Conservation (phyloP, 2,329 filamentous ascomycete species). For the Pezicula radicicola region DNA sequence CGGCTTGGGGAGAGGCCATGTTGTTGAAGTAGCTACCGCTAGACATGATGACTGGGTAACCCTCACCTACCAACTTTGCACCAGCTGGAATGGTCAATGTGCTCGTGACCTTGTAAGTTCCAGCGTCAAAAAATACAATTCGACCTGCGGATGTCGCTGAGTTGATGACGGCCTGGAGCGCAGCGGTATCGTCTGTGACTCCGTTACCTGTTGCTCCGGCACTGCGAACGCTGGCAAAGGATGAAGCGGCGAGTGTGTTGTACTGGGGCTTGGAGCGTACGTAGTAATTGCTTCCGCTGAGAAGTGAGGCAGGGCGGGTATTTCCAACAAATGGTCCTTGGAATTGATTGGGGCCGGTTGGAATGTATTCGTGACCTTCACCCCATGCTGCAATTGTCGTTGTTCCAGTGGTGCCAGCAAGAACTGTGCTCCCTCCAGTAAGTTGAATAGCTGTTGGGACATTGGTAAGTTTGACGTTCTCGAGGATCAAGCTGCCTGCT, state of each 20-base stretch:
- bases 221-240: conserved; percentile 41
- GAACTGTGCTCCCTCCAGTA: conserved; percentile 46
- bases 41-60: conserved; percentile 37
- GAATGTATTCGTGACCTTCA: conserved; percentile 72
- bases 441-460: conserved; percentile 63
- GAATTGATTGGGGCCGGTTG: conserved; percentile 35
- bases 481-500: conserved; percentile 76
- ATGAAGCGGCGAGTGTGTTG: conserved; percentile 31
- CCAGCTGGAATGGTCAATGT: conserved; percentile 45
- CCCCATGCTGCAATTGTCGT: conserved; percentile 67
- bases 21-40: conserved; percentile 42
- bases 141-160: conserved; percentile 43
- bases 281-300: conserved; percentile 44
- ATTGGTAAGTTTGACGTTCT: conserved; percentile 78
- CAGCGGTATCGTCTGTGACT: conserved; percentile 54
- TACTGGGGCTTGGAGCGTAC: conserved; percentile 55
- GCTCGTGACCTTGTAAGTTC: conserved; percentile 48
- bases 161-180: conserved; percentile 55
- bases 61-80: conserved; percentile 34
- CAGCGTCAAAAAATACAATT: conserved; percentile 55
- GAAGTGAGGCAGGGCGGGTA: conserved; percentile 38
- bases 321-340: conserved; percentile 40
- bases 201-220: conserved; percentile 49
- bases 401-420: conserved; percentile 65
- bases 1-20: conserved; percentile 38